These are phyloP conservation scores for Ceratocystiopsis brevicomis DNA, from an alignment of 2,329 filamentous ascomycete species.

Conservation along the genomic window DNA sequence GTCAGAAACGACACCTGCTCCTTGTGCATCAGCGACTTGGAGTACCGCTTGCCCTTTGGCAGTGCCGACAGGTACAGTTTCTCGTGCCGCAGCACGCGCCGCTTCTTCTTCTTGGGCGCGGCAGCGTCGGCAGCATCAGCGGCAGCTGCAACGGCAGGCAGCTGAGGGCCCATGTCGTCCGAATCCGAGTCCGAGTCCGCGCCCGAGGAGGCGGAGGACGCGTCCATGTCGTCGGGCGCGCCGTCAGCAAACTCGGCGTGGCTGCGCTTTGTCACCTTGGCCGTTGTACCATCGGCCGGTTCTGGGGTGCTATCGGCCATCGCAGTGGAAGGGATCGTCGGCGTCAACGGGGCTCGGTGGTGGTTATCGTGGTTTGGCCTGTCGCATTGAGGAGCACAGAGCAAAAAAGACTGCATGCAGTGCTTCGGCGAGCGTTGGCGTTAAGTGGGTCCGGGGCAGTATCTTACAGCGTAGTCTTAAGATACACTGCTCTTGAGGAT, in stretches of 20 bases:
- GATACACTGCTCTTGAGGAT: too few species aligned
- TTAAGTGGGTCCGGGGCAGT: too few species aligned
- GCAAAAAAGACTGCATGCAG: too few species aligned
- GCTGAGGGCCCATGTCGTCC: slow-evolving; percentile 78
- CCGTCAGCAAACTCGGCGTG: slow-evolving; percentile 32
- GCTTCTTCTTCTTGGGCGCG: slow-evolving; percentile 62
- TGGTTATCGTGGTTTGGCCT: background rate
- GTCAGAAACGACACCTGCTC: slow-evolving; percentile 79
- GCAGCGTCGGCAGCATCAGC: slow-evolving; percentile 46
- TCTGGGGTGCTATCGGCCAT: slow-evolving; percentile 2
- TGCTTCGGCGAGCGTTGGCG: too few species aligned
- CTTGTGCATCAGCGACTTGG: slow-evolving; percentile 95
- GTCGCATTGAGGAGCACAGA: too few species aligned
- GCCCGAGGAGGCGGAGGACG: background rate
- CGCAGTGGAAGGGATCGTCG: background rate
- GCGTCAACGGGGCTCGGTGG: background rate
- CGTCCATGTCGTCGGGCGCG: background rate
- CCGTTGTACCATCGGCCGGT: slow-evolving; percentile 13
- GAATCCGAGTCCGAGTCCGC: slow-evolving; percentile 22
- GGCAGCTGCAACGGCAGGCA: slow-evolving; percentile 57
- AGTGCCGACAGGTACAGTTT: slow-evolving; percentile 87
- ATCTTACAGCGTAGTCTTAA: too few species aligned
- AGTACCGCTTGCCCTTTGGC: slow-evolving; percentile 65
- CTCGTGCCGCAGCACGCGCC: slow-evolving; percentile 77
- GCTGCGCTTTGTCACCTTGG: slow-evolving; percentile 31